These are phyloP conservation scores for Fusarium marasasianum DNA, from an alignment of 2,329 filamentous ascomycete species.

Conservation along the genomic window DNA sequence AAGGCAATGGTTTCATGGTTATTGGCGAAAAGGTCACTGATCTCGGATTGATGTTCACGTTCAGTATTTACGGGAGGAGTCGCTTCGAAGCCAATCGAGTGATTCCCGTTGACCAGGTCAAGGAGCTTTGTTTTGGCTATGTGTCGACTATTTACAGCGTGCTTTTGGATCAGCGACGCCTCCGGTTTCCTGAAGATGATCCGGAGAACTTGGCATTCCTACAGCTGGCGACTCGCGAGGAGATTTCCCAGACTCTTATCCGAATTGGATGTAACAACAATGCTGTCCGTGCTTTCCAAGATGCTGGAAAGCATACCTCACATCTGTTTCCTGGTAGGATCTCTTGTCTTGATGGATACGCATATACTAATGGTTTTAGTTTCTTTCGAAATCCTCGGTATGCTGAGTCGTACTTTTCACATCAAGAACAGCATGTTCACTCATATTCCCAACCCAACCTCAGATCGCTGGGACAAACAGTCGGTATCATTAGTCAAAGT, in stretches of 20 bases:
- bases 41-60: slow-evolving; percentile 64
- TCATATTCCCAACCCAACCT: slow-evolving; percentile 66
- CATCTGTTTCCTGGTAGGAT: slow-evolving; percentile 62
- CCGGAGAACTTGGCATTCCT: slow-evolving; percentile 55
- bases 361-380: slow-evolving; percentile 50
- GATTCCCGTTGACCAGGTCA: slow-evolving; percentile 62
- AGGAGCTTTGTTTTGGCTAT: slow-evolving; percentile 65
- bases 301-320: slow-evolving; percentile 51
- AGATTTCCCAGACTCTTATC: slow-evolving; percentile 62
- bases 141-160: slow-evolving; percentile 63
- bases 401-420: slow-evolving; percentile 62
- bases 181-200: slow-evolving; percentile 52
- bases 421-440: slow-evolving; percentile 61
- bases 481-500: slow-evolving; percentile 56
- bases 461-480: slow-evolving; percentile 62
- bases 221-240: slow-evolving; percentile 58
- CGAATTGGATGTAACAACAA: slow-evolving; percentile 64
- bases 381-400: slow-evolving; percentile 67
- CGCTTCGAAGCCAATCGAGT: slow-evolving; percentile 60
- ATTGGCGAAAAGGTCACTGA: slow-evolving; percentile 58
- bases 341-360: not conserved
- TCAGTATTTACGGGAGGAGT: slow-evolving; percentile 60
- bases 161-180: slow-evolving; percentile 51
- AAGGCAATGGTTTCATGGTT: slow-evolving; percentile 64
- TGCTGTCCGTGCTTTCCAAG: slow-evolving; percentile 56